Percentiles rank a stretch among this genome's conserved stretches.
These are phyloP conservation scores for Cyclotella baltica DNA, from an alignment of 108 stramenopile species.

Conservation along the genomic window DNA sequence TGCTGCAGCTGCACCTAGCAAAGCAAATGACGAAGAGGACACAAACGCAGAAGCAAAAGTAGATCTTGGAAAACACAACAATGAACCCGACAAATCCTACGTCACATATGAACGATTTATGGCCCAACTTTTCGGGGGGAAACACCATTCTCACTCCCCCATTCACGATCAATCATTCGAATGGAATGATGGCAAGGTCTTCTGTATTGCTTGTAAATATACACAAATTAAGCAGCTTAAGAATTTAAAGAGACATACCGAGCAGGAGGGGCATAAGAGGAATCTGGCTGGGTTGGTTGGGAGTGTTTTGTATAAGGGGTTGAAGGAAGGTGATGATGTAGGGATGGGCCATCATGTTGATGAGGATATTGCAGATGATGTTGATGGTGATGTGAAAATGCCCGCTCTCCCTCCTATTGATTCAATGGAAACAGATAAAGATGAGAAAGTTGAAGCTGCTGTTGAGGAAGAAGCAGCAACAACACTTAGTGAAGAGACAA, in stretches of 20 bases:
- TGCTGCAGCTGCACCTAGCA: too few species aligned
- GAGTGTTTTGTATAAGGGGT: background rate
- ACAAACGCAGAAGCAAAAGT: background rate
- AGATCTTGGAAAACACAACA: background rate
- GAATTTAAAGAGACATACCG: background rate
- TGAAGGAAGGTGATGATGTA: too few species aligned
- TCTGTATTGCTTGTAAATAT: background rate
- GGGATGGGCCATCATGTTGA: too few species aligned
- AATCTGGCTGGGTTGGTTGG: background rate
- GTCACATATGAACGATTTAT: background rate
- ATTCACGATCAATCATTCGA: background rate
- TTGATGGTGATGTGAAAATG: too few species aligned
- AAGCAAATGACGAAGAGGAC: too few species aligned
- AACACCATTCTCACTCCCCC: background rate
- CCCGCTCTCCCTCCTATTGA: too few species aligned
- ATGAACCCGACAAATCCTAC: background rate
- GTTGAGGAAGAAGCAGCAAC: too few species aligned
- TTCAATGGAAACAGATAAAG: too few species aligned
- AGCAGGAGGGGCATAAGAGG: background rate
- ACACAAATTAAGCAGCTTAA: background rate
- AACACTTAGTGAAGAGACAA: too few species aligned
- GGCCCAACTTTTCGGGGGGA: background rate
- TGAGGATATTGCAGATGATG: too few species aligned
- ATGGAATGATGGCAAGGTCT: background rate
- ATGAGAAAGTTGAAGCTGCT: too few species aligned